A percentile compares a stretch with the other conserved stretches of the same genome.
Conservation (phyloP, 306 rosid genomes). For the Vigna mungo region DNA sequence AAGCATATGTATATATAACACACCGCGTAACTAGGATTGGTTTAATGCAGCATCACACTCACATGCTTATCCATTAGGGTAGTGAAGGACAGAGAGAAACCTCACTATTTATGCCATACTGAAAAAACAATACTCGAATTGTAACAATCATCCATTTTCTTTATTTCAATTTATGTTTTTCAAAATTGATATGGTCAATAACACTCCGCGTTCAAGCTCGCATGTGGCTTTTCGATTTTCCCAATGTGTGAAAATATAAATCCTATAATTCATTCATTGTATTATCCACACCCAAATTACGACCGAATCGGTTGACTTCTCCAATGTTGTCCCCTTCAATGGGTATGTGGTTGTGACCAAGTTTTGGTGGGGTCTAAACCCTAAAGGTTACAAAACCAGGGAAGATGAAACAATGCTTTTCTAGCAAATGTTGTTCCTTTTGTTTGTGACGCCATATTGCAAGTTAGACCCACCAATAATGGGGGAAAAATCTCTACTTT, state of each 20-base stretch:
- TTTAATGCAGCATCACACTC: conserved; percentile 42
- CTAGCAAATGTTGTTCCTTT: conserved; percentile 48
- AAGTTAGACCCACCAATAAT: conserved; percentile 47
- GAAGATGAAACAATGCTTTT: conserved; percentile 42
- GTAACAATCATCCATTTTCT: not conserved
- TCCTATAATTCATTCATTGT: not conserved
- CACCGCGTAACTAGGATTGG: conserved; percentile 18
- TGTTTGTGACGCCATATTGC: conserved; percentile 48
- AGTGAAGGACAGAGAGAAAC: conserved; percentile 33
- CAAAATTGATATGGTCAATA: conserved; percentile 19
- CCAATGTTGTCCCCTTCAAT: conserved; percentile 38
- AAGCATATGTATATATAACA: not conserved
- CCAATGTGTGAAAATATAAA: conserved; percentile 31
- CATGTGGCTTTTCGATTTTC: conserved; percentile 16
- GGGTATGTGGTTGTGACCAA: conserved; percentile 17
- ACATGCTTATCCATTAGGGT: conserved; percentile 46
- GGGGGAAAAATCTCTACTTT: conserved; percentile 33
- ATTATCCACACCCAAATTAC: conserved; percentile 44
- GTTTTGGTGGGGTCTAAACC: conserved; percentile 40
- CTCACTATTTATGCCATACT: conserved; percentile 15
- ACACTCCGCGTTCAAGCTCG: not conserved
- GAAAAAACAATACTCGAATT: not conserved
- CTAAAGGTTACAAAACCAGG: conserved; percentile 19
- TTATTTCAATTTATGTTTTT: conserved; percentile 7
- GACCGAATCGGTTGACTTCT: conserved; percentile 45